A percentile compares a stretch with the other conserved stretches of the same genome.
Conservation (phyloP, 306 rosid species). For the Pachyrhizus erosus region DNA sequence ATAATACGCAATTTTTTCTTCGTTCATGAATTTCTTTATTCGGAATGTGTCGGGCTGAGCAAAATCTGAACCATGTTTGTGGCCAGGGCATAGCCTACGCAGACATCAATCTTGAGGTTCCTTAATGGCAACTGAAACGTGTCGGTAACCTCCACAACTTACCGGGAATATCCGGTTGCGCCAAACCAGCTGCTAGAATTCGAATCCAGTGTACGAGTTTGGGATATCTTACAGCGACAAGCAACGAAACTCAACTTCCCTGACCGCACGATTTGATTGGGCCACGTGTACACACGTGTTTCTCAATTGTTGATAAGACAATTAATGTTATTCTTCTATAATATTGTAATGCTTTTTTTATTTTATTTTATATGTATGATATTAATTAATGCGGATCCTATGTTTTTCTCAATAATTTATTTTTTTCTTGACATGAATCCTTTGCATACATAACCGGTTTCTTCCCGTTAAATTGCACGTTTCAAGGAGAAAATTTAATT, state of each 20-base stretch:
- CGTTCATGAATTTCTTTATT: background rate
- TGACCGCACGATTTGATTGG: constrained; percentile 39
- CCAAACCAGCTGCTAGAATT: constrained; percentile 56
- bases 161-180: constrained; percentile 54
- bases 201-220: constrained; percentile 49
- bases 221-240: constrained; percentile 34
- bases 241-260: constrained; percentile 12
- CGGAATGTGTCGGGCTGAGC: constrained; percentile 32
- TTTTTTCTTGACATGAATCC: no score
- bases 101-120: constrained; percentile 39
- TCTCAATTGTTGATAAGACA: background rate
- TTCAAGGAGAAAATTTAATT: no score
- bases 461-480: no score
- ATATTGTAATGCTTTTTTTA: no score
- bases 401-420: no score
- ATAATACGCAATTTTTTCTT: background rate
- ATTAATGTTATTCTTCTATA: background rate
- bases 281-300: constrained; percentile 45
- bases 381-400: no score
- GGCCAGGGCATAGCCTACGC: constrained; percentile 53
- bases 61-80: constrained; percentile 36
- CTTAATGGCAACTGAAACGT: constrained; percentile 38
- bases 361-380: no score
- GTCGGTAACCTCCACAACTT: constrained; percentile 41
- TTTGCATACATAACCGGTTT: no score